Conservation (phyloP, 2,329 filamentous ascomycete species). For the Zalaria obscura region DNA sequence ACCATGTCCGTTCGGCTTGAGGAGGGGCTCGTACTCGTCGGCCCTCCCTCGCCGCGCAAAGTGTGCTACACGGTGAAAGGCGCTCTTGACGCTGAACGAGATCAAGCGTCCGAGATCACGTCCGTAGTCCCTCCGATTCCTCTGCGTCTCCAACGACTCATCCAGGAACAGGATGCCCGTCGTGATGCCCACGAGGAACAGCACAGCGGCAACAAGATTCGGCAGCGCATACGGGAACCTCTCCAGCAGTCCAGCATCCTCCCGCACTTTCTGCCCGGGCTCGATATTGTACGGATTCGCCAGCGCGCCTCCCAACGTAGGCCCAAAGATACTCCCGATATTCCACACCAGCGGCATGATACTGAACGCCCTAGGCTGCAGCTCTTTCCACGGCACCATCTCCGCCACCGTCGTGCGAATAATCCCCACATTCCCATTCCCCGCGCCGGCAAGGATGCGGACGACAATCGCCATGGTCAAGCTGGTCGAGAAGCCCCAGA, state of each 20-base stretch:
- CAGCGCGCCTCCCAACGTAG: conserved; percentile 74
- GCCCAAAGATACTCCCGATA: conserved; percentile 75
- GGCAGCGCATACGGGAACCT: conserved; percentile 72
- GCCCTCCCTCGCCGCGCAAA: not conserved
- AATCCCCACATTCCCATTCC: conserved; percentile 78
- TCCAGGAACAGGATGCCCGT: conserved; percentile 67
- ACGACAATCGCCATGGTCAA: conserved; percentile 67
- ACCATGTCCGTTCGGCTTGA: conserved; percentile 2
- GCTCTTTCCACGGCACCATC: conserved; percentile 71
- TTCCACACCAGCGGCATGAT: conserved; percentile 90
- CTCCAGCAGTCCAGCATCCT: conserved; percentile 49
- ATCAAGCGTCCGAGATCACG: conserved; percentile 58
- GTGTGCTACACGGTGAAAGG: conserved; percentile 1
- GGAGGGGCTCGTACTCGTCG: conserved; percentile 4
- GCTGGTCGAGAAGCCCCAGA: conserved; percentile 73
- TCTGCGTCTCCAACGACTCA: conserved; percentile 68
- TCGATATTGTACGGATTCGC: conserved; percentile 66
- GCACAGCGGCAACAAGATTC: conserved; percentile 59
- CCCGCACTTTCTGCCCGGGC: conserved; percentile 45
- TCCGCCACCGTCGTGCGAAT: conserved; percentile 83
- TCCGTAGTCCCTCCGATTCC: conserved; percentile 58
- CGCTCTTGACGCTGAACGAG: conserved; percentile 12
- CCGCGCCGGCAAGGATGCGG: conserved; percentile 64
- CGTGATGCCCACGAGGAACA: conserved; percentile 66
- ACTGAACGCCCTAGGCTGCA: conserved; percentile 81